Base-by-base conservation (phyloP, 441 rosid genomes). In the Erysimum cheiri region DNA sequence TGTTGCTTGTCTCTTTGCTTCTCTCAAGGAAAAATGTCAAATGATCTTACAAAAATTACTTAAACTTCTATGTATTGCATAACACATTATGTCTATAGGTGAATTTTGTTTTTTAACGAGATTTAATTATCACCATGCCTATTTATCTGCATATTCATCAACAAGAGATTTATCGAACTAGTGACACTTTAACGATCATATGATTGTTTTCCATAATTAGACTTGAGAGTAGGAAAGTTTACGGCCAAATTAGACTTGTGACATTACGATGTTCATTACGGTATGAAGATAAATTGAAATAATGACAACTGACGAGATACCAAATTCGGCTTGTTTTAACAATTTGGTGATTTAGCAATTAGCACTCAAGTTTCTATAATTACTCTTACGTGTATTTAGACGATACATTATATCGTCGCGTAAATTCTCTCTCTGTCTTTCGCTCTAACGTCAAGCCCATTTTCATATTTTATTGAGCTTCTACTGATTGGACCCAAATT, bases 21-120 rank as follows among this genome's bases (percentile, higher is more conserved):
- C 52, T 59, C 37, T 39, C 33, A 46, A 46, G 12, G 37, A 47
- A 54, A 56, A 68, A 68, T 69, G 54, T 54, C 32, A 40, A 31
- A 67, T 33, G 17, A 22, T 33, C 44, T 2, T 33, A 13, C 52
- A 15, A 41, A 26, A 22, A 6, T 13, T n/a, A 40, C 14, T 14
- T 24, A 26, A 40, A 24, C 50, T n/a, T 6, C 48, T 14, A 6
- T n/a, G 3, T 14, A 3, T 8, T 22, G 24, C 31, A 8, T 14
- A 29, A 29, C 5, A 3, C 47, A n/a, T 1, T 44, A 44, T 15
- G 24, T 46, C 49, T 44, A 19, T 2, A 46, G 24, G 19, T 15
- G 24, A 44, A 44, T 6, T 7, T 36, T 36, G 24, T 36, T 8
- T 14, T 6, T 44, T 44, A 44, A 15, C 49, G 22, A 44, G 10